A percentile compares a stretch with the other conserved stretches of the same genome.
Conservation (phyloP, 2,329 filamentous ascomycete species). For the Aspergillus hortae region DNA sequence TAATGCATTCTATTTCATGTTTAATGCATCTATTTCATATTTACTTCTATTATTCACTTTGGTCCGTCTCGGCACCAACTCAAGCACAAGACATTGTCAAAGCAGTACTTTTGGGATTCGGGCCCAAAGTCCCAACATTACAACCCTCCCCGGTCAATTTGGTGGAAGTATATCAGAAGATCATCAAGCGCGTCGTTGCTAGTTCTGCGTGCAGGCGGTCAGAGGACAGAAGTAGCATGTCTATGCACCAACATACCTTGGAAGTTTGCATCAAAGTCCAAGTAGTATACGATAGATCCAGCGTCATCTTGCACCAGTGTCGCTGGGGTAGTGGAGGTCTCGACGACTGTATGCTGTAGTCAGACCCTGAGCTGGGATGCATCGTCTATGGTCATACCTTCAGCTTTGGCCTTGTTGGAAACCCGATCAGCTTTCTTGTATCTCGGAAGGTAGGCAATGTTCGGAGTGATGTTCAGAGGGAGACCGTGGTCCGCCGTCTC, state of each 20-base stretch:
- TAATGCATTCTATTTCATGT: background rate
- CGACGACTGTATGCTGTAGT: background rate
- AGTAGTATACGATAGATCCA: background rate
- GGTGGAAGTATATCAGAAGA: background rate
- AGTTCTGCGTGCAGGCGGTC: background rate
- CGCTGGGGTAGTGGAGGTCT: background rate
- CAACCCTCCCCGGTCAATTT: too few relatives aligned
- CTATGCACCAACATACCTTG: background rate
- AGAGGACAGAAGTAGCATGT: background rate
- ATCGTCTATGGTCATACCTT: background rate
- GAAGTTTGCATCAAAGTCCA: background rate
- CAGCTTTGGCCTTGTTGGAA: background rate
- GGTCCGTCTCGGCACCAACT: too few relatives aligned
- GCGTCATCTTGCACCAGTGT: background rate
- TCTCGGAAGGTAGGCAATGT: background rate
- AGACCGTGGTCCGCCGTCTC: background rate
- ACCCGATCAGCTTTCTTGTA: background rate
- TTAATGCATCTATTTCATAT: background rate
- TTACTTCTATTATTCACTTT: background rate
- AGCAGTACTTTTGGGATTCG: too few relatives aligned
- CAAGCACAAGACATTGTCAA: too few relatives aligned
- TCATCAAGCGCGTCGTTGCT: background rate
- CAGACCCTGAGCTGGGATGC: background rate
- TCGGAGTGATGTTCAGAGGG: background rate
- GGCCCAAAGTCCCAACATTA: too few relatives aligned